These are phyloP conservation scores for Fusarium denticulatum DNA, from an alignment of 2,329 filamentous ascomycete species.

Conservation along the genomic window DNA sequence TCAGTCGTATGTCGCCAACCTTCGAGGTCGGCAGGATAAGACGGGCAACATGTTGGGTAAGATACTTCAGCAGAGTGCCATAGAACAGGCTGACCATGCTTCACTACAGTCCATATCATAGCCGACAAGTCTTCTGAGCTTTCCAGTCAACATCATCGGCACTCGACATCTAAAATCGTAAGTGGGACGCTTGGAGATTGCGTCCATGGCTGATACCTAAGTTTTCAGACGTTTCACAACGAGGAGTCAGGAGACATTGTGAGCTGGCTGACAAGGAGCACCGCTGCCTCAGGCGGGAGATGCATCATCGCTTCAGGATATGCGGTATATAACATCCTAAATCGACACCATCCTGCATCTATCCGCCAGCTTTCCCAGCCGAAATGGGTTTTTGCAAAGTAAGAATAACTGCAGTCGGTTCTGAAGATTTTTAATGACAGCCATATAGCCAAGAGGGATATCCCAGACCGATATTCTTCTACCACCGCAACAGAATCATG, in stretches of 20 bases:
- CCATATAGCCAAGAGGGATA: slow-evolving; percentile 33
- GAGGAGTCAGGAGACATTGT: slow-evolving; percentile 74
- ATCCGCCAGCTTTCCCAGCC: slow-evolving; percentile 68
- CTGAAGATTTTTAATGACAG: fast-evolving
- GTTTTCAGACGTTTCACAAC: slow-evolving; percentile 70
- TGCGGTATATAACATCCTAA: slow-evolving; percentile 75
- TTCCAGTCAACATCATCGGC: slow-evolving; percentile 64
- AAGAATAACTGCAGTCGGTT: slow-evolving; percentile 42
- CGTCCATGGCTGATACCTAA: fast-evolving
- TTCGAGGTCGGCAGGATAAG: slow-evolving; percentile 69
- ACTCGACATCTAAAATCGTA: slow-evolving; percentile 67
- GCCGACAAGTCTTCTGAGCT: slow-evolving; percentile 62
- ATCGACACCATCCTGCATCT: slow-evolving; percentile 59
- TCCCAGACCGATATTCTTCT: slow-evolving; percentile 65
- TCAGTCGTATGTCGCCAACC: slow-evolving; percentile 70
- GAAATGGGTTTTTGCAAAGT: slow-evolving; percentile 73
- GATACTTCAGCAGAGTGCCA: fast-evolving
- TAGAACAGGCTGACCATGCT: fast-evolving
- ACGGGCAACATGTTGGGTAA: slow-evolving; percentile 70
- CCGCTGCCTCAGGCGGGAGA: slow-evolving; percentile 69
- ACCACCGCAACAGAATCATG: slow-evolving; percentile 59
- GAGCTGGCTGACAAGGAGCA: slow-evolving; percentile 70
- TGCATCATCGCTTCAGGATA: slow-evolving; percentile 74
- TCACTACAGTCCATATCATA: slow-evolving; percentile 62
- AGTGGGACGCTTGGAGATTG: slow-evolving; percentile 13